These are phyloP conservation scores for Sporothrix inflata DNA, from an alignment of 2,329 filamentous ascomycete species.

Conservation along the genomic window DNA sequence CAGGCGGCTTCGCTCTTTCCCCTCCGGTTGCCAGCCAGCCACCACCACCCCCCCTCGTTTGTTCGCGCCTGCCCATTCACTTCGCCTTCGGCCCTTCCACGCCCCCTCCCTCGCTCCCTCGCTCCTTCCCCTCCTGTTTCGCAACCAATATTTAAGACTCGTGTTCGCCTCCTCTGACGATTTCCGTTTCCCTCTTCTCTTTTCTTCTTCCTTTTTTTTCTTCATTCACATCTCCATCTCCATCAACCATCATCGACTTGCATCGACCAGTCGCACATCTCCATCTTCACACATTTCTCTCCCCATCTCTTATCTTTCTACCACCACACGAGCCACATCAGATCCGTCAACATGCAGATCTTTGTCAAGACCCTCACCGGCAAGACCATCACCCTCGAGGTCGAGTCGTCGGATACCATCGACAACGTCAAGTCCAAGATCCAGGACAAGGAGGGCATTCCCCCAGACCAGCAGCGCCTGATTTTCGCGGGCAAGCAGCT, in stretches of 20 bases:
- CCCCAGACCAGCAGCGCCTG: conserved; percentile 91
- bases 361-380: conserved; percentile 87
- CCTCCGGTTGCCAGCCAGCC: conserved; percentile 17
- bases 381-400: conserved; percentile 92
- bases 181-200: conserved; percentile 36
- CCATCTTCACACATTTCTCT: background rate
- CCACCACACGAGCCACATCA: conserved; percentile 39
- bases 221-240: background rate
- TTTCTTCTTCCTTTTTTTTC: conserved; percentile 24
- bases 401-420: conserved; percentile 87
- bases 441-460: conserved; percentile 96
- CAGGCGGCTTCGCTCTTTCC: conserved; percentile 28
- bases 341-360: conserved; percentile 58
- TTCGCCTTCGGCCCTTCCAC: conserved; percentile 21
- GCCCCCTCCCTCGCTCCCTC: conserved; percentile 11
- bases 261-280: background rate
- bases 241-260: background rate
- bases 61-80: conserved; percentile 29
- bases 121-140: conserved; percentile 13
- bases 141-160: conserved; percentile 23
- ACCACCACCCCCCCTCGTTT: conserved; percentile 20
- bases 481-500: conserved; percentile 97
- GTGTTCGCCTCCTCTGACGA: conserved; percentile 12
- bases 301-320: background rate
- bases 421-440: conserved; percentile 98